Conservation (phyloP, 2,329 filamentous ascomycete genomes). For the Microsporum audouinii region DNA sequence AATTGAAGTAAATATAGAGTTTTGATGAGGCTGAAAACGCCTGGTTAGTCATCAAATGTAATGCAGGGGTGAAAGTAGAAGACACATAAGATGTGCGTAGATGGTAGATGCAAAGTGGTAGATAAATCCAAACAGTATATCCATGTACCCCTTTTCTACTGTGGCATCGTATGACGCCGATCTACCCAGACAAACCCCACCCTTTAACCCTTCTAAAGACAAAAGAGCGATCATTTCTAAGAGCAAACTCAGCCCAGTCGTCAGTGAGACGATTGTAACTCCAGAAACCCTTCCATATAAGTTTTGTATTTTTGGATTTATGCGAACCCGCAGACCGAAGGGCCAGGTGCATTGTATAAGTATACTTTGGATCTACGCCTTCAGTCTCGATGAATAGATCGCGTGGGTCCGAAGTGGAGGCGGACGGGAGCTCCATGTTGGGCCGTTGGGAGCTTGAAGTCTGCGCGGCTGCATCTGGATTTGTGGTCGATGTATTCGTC, state of each 20-base stretch:
- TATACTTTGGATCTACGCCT: conserved; percentile 65
- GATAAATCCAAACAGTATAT: background rate
- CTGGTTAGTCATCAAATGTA: background rate
- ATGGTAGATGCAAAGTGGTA: background rate
- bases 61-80: background rate
- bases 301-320: conserved; percentile 66
- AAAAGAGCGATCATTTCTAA: conserved; percentile 51
- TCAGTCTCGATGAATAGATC: conserved; percentile 78
- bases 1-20: background rate
- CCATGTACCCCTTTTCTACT: background rate
- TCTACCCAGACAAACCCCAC: conserved; percentile 35
- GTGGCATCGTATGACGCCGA: background rate
- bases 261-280: conserved; percentile 82
- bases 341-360: conserved; percentile 69
- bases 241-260: conserved; percentile 72
- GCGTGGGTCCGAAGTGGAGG: conserved; percentile 29
- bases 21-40: background rate
- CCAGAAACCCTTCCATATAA: conserved; percentile 82
- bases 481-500: background rate
- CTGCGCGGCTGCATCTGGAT: background rate
- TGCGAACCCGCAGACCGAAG: conserved; percentile 47
- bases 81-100: background rate
- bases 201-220: conserved; percentile 53
- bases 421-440: background rate
- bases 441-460: background rate